Evolutionary conservation across 345 rosid genomes (phyloP), one percentile per base, ranked within the genome.

Genomic region (Limnanthes douglasii): DNA sequence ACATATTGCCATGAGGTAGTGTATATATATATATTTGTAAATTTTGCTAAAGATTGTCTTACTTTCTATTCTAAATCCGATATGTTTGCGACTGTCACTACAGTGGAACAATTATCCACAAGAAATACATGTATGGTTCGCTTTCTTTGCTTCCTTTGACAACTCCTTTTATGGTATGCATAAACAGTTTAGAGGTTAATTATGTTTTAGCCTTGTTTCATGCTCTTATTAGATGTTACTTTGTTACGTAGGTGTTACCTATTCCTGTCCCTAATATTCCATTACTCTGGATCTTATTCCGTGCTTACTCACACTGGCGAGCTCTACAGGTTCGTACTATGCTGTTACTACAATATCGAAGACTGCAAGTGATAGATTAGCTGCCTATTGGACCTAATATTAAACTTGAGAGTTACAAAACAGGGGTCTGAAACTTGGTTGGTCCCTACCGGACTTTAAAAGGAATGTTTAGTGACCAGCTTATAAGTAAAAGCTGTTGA

Each of bases 271-370:
- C 98, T 20, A 84, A 84, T 38, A 47, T 84, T 40, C 74, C 88
- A 23, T 90, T 90, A 63, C 84, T 90, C 54, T 90, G 96, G 98
- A 61, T 71, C 57, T 67, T 85, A 37, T 90, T 80, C 38, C 94
- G 88, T 25, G 63, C 88, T 6, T 84, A 84, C 61, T 90, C 98
- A 5, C 76, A 84, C 46, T 80, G 98, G 98, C 75, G 85, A 46
- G 96, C 96, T 44, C 73, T 77, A 25, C 66, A 84, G 98, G 94
- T 90, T 41, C 30, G 59, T 38, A n/a, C n/a, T n/a, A n/a, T n/a
- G n/a, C n/a, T 32, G 28, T 11, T 1, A 4, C 5, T 6, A 6
- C 34, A 24, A 31, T 0, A n/a, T 39, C 31, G 3, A 15, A 26
- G n/a, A 33, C n/a, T n/a, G n/a, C n/a, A n/a, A n/a, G n/a, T n/a